Base-by-base conservation (phyloP, 2,329 filamentous ascomycete species). In the Ceratocystis albifundus region DNA sequence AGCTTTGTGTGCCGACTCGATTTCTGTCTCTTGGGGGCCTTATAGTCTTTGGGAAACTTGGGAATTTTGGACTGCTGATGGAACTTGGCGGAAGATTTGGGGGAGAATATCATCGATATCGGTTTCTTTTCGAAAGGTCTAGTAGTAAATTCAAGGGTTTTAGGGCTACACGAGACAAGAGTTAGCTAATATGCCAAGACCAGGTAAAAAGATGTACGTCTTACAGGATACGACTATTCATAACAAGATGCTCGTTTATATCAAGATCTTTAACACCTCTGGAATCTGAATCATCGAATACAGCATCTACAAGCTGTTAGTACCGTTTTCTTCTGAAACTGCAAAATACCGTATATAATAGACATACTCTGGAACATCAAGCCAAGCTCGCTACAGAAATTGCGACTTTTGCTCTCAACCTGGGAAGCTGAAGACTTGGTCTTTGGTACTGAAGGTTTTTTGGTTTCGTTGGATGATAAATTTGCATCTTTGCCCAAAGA, bases 401-500 rank as follows among this genome's bases (percentile, higher is more conserved):
- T 1, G n/a, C 25, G 28, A 5, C 17, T 12, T 20, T 8, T 59
- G 15, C 12, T 25, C 3, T 36, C 28, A n/a, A 3, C 8, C n/a
- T 30, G 55, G 6, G 15, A 0, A 32, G 4, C 28, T 15, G 17
- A n/a, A n/a, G 55, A 6, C 4, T n/a, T 32, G 28, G 28, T 8
- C 15, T 59, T 36, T n/a, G 17, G 17, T 4, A 12, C 30, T 7
- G 15, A 12, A 4, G 36, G 6, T 12, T 32, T 22, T n/a, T 36
- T 1, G 28, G 55, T 15, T 36, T 20, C n/a, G 15, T 25, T n/a
- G 20, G 5, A n/a, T n/a, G 28, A 36, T 10, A 6, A n/a, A 3
- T 36, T 59, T 25, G 55, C 55, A 59, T 59, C 28, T n/a, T n/a
- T 36, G 17, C 55, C 55, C 30, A 59, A 20, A 36, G 55, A 59